Evolutionary conservation across 2,329 filamentous ascomycete species (phyloP).

Genomic region (Colletotrichum theobromicola): DNA sequence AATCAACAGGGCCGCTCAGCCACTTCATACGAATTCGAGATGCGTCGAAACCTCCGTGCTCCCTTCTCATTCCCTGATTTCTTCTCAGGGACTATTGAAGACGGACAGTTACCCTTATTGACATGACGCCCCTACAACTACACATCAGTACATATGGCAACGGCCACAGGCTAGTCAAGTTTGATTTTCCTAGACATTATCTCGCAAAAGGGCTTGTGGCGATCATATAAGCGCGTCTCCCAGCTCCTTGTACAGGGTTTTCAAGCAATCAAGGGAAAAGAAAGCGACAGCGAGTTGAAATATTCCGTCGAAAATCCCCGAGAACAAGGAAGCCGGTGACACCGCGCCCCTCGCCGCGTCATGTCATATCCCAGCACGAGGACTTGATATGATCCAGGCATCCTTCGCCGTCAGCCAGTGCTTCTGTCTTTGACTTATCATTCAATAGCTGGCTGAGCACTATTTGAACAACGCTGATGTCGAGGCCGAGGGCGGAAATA

Average conservation of each 20-base stretch:
- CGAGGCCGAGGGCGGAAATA: not conserved
- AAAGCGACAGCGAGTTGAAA: no score
- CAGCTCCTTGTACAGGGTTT: not conserved
- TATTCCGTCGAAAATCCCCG: rapidly evolving
- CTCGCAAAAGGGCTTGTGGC: rapidly evolving
- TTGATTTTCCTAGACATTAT: no score
- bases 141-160: no score
- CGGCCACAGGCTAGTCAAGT: no score
- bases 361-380: rapidly evolving
- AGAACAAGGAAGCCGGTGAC: not conserved
- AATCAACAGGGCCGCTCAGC: no score
- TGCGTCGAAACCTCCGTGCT: no score
- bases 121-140: no score
- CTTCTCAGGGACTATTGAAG: no score
- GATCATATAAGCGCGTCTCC: not conserved
- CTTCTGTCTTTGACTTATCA: not conserved
- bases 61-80: no score
- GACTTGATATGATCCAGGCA: rapidly evolving
- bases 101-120: no score
- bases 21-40: no score
- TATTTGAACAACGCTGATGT: not conserved
- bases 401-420: rapidly evolving
- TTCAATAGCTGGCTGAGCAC: rapidly evolving
- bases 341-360: not conserved
- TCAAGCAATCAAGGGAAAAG: not conserved